Percentiles rank a stretch among this genome's conserved stretches.
These are phyloP conservation scores for Colletotrichum sp. DNA, from an alignment of 2,329 filamentous ascomycete genomes.

Conservation along the genomic window DNA sequence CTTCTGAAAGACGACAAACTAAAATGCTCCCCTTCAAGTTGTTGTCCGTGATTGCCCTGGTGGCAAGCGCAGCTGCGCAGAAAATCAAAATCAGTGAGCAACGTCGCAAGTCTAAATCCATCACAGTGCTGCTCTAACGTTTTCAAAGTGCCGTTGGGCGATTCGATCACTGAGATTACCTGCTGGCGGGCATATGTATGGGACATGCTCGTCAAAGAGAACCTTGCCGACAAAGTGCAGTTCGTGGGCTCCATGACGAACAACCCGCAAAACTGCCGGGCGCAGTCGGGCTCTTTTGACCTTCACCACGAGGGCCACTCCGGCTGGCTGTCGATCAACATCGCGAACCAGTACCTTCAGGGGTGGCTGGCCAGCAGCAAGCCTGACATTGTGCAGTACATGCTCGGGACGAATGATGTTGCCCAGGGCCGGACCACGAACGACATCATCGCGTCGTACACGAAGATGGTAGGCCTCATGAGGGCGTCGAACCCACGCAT, in stretches of 20 bases:
- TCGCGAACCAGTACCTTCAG: slow-evolving; percentile 44
- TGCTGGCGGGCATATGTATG: slow-evolving; percentile 50
- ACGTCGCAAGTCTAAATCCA: not conserved
- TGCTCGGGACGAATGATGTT: slow-evolving; percentile 52
- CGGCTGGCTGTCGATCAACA: slow-evolving; percentile 46
- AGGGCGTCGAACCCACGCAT: slow-evolving; percentile 38
- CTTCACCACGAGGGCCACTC: slow-evolving; percentile 49
- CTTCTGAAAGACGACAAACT: not conserved
- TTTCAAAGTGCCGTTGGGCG: slow-evolving; percentile 37
- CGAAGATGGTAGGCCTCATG: slow-evolving; percentile 42
- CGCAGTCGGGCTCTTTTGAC: slow-evolving; percentile 35
- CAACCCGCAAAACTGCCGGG: slow-evolving; percentile 40
- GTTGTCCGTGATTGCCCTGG: not conserved
- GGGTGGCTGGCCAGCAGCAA: slow-evolving; percentile 40
- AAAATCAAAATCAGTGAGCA: slow-evolving; percentile 6
- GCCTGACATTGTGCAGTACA: slow-evolving; percentile 49
- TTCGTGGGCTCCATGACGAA: slow-evolving; percentile 46
- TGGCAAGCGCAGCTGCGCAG: not conserved
- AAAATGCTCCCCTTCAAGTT: not conserved
- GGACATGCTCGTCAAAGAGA: slow-evolving; percentile 39
- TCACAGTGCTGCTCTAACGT: not conserved
- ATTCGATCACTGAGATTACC: slow-evolving; percentile 50
- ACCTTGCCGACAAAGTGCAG: slow-evolving; percentile 38
- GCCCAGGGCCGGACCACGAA: slow-evolving; percentile 29
- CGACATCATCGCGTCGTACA: slow-evolving; percentile 43